These are phyloP conservation scores for Boletus vinaceobasis DNA, from an alignment of 768 basidiomycete genomes.

Conservation along the genomic window DNA sequence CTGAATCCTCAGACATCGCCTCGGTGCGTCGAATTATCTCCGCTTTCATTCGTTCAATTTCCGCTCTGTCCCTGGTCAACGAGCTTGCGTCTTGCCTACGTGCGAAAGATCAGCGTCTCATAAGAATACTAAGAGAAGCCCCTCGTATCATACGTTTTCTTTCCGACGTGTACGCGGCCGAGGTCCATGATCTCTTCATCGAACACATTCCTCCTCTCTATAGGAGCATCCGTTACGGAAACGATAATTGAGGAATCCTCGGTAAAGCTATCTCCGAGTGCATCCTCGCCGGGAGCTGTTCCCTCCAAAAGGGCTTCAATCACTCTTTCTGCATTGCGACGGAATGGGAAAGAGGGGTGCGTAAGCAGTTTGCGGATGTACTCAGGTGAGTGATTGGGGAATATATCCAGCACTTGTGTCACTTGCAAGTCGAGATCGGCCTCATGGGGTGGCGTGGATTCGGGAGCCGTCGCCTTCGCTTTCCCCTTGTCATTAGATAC, in stretches of 20 bases:
- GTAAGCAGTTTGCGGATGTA: constrained; percentile 60
- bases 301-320: constrained; percentile 76
- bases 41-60: constrained; percentile 74
- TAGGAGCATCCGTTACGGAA: constrained; percentile 16
- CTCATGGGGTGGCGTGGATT: constrained; percentile 25
- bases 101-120: constrained; percentile 2
- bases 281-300: constrained; percentile 47
- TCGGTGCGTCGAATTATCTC: constrained; percentile 79
- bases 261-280: constrained; percentile 16
- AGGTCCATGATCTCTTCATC: constrained; percentile 71
- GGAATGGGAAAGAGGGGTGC: constrained; percentile 47
- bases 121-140: neutral
- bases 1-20: constrained; percentile 59
- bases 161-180: constrained; percentile 56
- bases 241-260: neutral
- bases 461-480: constrained; percentile 30
- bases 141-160: constrained; percentile 49
- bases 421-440: constrained; percentile 54
- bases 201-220: constrained; percentile 68
- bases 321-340: constrained; percentile 57
- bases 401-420: constrained; percentile 70
- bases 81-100: constrained; percentile 44
- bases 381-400: constrained; percentile 55
- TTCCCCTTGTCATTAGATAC: constrained; percentile 37
- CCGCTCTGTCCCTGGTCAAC: constrained; percentile 52